Evolutionary conservation across 2,329 filamentous ascomycete genomes (phyloP), one percentile per base, ranked within the genome.

Genomic region (Truncatella angustata): DNA sequence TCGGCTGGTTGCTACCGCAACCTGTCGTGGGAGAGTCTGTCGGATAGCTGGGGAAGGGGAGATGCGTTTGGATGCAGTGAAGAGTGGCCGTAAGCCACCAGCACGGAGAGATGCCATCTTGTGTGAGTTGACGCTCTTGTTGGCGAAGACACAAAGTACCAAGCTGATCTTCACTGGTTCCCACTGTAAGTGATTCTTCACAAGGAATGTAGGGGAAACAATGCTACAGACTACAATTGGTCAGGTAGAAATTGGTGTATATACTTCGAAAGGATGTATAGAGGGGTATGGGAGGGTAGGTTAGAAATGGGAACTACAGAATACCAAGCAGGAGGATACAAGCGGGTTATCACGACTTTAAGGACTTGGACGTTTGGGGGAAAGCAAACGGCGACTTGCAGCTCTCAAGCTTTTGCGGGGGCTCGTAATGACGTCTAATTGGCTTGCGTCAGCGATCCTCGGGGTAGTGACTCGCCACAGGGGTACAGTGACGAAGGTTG

Each of bases 31-130:
- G 35, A 58, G n/a, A 14, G 51, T 50, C 14, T 56, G 47, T 51
- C 55, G 57, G 48, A 58, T 52, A 40, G 49, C 24, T 36, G 54
- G 23, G 10, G 56, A 34, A 14, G 55, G 47, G 37, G 55, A 50
- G 36, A 60, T 23, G 45, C 56, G 54, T 43, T 54, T 56, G 52
- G 44, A 42, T 23, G 58, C 51, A 50, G 57, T 32, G 32, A 58
- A 58, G 34, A 67, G 55, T 46, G 56, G 55, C 57, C 63, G 57
- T 26, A 65, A 40, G 50, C 61, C 65, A 57, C 61, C 58, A 30
- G 63, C 54, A 47, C 63, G 61, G 56, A 65, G 61, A 43, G 56
- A 55, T 51, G 59, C 59, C 64, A 67, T 66, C 52, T 58, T 58
- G 16, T 5, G 30, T 18, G 39, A 42, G 42, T 37, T 35, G 5